phyloP scores from a whole-genome alignment of 2,329 filamentous ascomycete genomes.

The Spiromastix sp. region DNA sequence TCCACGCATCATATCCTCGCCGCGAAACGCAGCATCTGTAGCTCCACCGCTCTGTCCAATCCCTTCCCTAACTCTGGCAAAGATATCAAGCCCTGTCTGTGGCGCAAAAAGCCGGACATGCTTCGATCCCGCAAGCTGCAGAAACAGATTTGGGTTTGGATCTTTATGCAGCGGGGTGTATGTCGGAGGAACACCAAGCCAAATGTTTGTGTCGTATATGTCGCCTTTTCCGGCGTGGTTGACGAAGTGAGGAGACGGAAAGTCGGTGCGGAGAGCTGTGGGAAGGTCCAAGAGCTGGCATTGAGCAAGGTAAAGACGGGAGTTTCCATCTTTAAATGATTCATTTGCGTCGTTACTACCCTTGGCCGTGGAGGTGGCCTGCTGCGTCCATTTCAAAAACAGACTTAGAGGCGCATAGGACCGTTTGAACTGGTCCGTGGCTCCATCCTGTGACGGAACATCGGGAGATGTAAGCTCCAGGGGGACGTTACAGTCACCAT shows the following conservation, averaged over 20 bases:
- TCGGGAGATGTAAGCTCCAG: constrained; percentile 44
- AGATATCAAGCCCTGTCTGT: constrained; percentile 52
- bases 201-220: constrained; percentile 77
- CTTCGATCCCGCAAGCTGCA: constrained; percentile 69
- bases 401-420: constrained; percentile 47
- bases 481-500: constrained; percentile 40
- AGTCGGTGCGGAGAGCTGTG: constrained; percentile 46
- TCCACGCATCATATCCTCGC: constrained; percentile 86
- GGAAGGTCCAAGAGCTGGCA: constrained; percentile 63
- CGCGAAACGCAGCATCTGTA: constrained; percentile 48
- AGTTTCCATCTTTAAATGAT: no score
- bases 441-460: background rate
- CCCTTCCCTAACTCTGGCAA: constrained; percentile 39
- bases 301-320: constrained; percentile 75
- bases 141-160: constrained; percentile 87
- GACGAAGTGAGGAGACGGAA: constrained; percentile 59
- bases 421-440: constrained; percentile 30
- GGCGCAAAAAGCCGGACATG: constrained; percentile 61
- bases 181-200: constrained; percentile 78
- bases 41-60: constrained; percentile 8
- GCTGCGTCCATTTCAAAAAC: constrained; percentile 46
- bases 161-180: constrained; percentile 87
- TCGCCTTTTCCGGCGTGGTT: constrained; percentile 60
- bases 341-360: constrained; percentile 14
- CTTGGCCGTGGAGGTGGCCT: constrained; percentile 14